Base-by-base conservation (phyloP, 2,329 filamentous ascomycete genomes). In the Cladosporium halotolerans region DNA sequence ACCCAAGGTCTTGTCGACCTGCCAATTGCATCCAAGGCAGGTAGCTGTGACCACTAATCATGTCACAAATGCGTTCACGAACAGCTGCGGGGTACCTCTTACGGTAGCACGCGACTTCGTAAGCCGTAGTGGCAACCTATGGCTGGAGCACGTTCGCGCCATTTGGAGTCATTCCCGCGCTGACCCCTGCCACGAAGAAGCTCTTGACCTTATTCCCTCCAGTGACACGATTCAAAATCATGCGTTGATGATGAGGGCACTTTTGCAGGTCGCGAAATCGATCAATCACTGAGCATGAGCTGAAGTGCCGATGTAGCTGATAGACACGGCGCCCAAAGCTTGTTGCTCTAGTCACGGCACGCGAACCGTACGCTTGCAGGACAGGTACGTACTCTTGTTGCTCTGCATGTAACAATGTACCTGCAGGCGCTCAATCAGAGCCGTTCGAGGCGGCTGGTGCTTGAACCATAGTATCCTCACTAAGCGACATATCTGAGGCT, bases 321-420 rank as follows among this genome's bases (percentile, higher is more conserved):
- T 36, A 11, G n/a, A 11, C 34, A 11, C n/a, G 34, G n/a, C 34
- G 34, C 34, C n/a, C 10, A 36, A 36, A 36, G 10, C 34, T 40
- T 32, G 38, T 16, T 41, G 36, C 38, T 50, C 47, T 31, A 50
- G 28, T 50, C 31, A 36, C 39, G 47, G 47, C 47, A 50, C 16
- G 32, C 23, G 28, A 16, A 28, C 16, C 47, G 14, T 50, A 34
- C 28, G 40, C 47, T 19, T 43, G 23, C 23, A 28, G 23, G 23
- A 28, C 7, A 28, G 47, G 47, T 42, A 50, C 47, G 39, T 50
- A 42, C 47, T 28, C 42, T 18, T 50, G 47, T 34, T 39, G 34
- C 28, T 38, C 39, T 50, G 47, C 47, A 50, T 50, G 47, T 50
- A 23, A 36, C 47, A 10, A 43, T 50, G 47, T 50, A 50, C n/a